phyloP scores from a whole-genome alignment of 495 filamentous ascomycete genomes.

The Neurospora tetrasperma region DNA sequence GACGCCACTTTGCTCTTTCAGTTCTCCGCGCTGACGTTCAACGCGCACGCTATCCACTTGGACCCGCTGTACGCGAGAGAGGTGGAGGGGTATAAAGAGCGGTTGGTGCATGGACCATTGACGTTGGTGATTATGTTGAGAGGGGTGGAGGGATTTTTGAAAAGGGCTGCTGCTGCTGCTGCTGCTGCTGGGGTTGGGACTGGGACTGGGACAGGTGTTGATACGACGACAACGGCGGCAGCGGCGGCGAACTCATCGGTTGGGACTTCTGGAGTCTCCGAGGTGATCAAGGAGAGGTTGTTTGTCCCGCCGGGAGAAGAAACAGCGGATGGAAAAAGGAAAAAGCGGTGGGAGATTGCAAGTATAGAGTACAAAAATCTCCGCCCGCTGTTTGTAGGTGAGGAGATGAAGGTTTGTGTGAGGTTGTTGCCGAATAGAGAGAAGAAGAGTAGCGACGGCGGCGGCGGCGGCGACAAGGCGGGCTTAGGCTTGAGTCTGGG shows the following conservation, averaged over 20 bases:
- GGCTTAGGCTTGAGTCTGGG: neutral
- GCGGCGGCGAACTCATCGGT: neutral
- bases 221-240: too few relatives aligned
- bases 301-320: neutral
- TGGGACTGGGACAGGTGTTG: neutral
- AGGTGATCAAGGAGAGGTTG: neutral
- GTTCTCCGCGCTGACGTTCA: slow-evolving; percentile 79
- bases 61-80: slow-evolving; percentile 58
- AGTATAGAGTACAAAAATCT: slow-evolving; percentile 70
- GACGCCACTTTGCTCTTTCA: slow-evolving; percentile 62
- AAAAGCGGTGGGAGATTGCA: slow-evolving; percentile 21
- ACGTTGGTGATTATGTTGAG: slow-evolving; percentile 64
- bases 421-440: slow-evolving; percentile 23
- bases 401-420: slow-evolving; percentile 51
- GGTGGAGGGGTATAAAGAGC: slow-evolving; percentile 60
- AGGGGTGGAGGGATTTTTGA: slow-evolving; percentile 33
- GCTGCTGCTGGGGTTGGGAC: too few relatives aligned
- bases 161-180: neutral
- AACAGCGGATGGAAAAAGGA: slow-evolving; percentile 1
- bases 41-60: slow-evolving; percentile 79
- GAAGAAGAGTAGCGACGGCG: neutral
- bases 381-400: slow-evolving; percentile 67
- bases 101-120: slow-evolving; percentile 81
- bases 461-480: slow-evolving; percentile 7
- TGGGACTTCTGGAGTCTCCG: neutral